phyloP scores from a whole-genome alignment of 2,329 filamentous ascomycete genomes.

The Colletotrichum eleusines region DNA sequence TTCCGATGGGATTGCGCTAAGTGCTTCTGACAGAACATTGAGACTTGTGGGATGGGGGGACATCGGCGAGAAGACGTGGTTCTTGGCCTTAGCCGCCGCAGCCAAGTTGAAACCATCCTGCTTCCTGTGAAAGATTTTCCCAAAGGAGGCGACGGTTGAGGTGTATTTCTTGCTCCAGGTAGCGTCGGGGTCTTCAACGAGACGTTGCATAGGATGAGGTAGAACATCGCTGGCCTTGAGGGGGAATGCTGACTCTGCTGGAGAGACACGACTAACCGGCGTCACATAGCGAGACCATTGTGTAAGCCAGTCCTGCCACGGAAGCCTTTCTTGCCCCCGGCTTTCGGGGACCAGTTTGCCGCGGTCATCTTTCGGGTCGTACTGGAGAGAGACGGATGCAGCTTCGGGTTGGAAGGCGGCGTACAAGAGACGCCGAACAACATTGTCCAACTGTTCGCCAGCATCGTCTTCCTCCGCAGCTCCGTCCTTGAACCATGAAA shows the following conservation, averaged over 20 bases:
- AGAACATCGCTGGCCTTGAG: constrained; percentile 24
- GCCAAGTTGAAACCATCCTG: constrained; percentile 1
- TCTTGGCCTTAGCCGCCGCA: constrained; percentile 6
- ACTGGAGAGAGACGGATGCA: not conserved
- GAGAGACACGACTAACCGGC: constrained; percentile 34
- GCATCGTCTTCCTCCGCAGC: constrained; percentile 17
- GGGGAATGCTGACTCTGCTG: not conserved
- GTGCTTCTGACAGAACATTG: constrained; percentile 45
- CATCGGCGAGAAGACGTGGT: constrained; percentile 58
- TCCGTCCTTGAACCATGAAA: constrained; percentile 39
- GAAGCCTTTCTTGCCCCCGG: constrained; percentile 26
- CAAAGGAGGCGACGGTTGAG: constrained; percentile 60
- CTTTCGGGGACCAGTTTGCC: constrained; percentile 13
- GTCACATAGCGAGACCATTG: constrained; percentile 40
- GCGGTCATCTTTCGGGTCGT: not conserved
- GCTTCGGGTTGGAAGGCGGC: constrained; percentile 19
- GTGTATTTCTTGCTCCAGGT: constrained; percentile 25
- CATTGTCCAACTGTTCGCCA: constrained; percentile 39
- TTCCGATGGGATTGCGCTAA: constrained; percentile 40
- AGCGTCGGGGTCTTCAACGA: not conserved
- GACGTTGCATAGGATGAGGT: constrained; percentile 2
- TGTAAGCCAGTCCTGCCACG: constrained; percentile 36
- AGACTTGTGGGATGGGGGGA: constrained; percentile 63
- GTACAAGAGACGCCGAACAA: constrained; percentile 38
- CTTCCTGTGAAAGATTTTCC: constrained; percentile 60